These are phyloP conservation scores for Phytophthora uliginosa DNA, from an alignment of 352 stramenopile species.

Conservation along the genomic window DNA sequence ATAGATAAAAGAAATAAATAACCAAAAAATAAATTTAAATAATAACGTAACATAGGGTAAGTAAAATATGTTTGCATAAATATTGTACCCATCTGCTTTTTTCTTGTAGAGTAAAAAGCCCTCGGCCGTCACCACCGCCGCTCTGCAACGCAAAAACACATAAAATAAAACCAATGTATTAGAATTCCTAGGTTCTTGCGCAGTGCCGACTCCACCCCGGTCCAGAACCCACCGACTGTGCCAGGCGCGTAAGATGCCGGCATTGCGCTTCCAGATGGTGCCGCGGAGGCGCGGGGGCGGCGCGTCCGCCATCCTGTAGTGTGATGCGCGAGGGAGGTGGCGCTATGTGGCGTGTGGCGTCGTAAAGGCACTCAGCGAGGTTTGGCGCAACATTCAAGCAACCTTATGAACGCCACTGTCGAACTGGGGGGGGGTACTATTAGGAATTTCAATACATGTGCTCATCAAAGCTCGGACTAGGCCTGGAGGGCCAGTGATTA, in stretches of 20 bases:
- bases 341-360: not conserved
- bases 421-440: too few species aligned
- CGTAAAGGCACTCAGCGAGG: not conserved
- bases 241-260: constrained; percentile 75
- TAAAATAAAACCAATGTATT: not conserved
- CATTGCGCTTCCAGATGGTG: constrained; percentile 76
- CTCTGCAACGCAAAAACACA: constrained; percentile 23
- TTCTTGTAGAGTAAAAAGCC: constrained; percentile 80
- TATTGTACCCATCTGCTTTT: constrained; percentile 53
- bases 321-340: not conserved
- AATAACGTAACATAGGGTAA: not conserved
- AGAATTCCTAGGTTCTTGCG: not conserved
- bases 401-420: not conserved
- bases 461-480: too few species aligned
- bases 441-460: too few species aligned
- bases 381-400: not conserved
- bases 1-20: not conserved
- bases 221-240: constrained; percentile 46
- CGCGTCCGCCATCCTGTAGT: constrained; percentile 22
- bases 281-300: constrained; percentile 45
- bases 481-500: too few species aligned
- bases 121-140: constrained; percentile 65
- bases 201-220: too few species aligned
- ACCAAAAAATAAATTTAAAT: constrained; percentile 9
- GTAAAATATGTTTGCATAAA: not conserved